These are phyloP conservation scores for Gnetum montanum DNA, from an alignment of 75 land plant genomes.

Conservation along the genomic window DNA sequence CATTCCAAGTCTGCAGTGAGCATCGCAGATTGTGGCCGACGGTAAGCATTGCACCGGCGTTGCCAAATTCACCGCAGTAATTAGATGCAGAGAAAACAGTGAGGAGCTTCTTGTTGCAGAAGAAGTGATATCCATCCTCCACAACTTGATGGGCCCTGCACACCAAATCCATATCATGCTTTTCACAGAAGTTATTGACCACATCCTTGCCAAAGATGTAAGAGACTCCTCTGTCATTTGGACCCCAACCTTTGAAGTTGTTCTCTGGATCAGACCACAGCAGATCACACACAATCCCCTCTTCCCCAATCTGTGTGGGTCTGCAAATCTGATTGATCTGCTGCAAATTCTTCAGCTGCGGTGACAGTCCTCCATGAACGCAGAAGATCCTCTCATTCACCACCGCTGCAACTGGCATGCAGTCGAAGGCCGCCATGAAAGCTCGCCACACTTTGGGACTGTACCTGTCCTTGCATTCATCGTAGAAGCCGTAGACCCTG, in stretches of 20 bases:
- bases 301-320: constrained; percentile 27
- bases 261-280: constrained; percentile 35
- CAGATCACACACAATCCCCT: constrained; percentile 22
- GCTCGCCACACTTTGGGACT: constrained; percentile 30
- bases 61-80: constrained; percentile 37
- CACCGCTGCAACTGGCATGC: constrained; percentile 26
- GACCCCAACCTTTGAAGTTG: constrained; percentile 18
- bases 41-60: constrained; percentile 39
- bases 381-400: constrained; percentile 34
- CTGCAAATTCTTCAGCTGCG: constrained; percentile 20
- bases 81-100: constrained; percentile 38
- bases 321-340: constrained; percentile 12
- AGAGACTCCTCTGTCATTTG: constrained; percentile 25
- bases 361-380: constrained; percentile 37
- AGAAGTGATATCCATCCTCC: constrained; percentile 40
- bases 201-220: constrained; percentile 20
- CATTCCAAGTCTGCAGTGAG: constrained; percentile 26
- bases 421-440: constrained; percentile 32
- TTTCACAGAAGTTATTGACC: constrained; percentile 7
- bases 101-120: constrained; percentile 24
- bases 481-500: constrained; percentile 26
- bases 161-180: constrained; percentile 27
- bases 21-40: constrained; percentile 32
- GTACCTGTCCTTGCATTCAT: constrained; percentile 30
- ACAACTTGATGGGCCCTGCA: constrained; percentile 40